Evolutionary conservation across 1,284 basidiomycete genomes (phyloP).

Genomic region (Naganishia sp.): DNA sequence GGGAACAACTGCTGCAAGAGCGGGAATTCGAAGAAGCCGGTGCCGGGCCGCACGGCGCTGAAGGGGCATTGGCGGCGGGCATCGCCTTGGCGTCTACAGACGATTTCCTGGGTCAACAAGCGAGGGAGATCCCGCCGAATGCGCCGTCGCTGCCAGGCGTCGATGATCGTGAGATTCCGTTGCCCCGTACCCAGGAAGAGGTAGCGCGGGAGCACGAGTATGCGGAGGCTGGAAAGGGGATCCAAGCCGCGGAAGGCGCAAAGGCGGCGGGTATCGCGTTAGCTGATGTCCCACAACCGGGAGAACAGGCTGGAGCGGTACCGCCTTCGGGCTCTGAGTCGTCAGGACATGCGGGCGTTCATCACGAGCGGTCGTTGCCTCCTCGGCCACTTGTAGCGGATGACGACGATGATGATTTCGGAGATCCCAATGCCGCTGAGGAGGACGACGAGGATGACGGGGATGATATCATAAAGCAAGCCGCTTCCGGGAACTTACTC

Average conservation of each 20-base stretch:
- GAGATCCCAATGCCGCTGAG: slow-evolving; percentile 36
- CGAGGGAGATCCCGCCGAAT: slow-evolving; percentile 17
- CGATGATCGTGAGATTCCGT: slow-evolving; percentile 42
- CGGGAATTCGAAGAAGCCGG: slow-evolving; percentile 40
- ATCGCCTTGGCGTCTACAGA: slow-evolving; percentile 43
- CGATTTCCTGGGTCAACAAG: slow-evolving; percentile 19
- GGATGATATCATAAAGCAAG: slow-evolving; percentile 30
- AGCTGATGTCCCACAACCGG: slow-evolving; percentile 21
- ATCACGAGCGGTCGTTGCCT: slow-evolving; percentile 26
- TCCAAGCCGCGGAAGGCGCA: slow-evolving; percentile 45
- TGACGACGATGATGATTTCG: slow-evolving; percentile 28
- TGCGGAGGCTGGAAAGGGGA: slow-evolving; percentile 41
- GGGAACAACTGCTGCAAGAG: slow-evolving; percentile 38
- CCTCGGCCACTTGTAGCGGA: slow-evolving; percentile 27
- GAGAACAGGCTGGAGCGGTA: slow-evolving; percentile 28
- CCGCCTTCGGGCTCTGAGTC: neutral
- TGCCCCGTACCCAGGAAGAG: slow-evolving; percentile 41
- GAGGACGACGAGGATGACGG: slow-evolving; percentile 42
- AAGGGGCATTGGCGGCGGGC: slow-evolving; percentile 48
- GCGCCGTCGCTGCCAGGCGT: slow-evolving; percentile 27
- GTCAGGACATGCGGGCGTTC: neutral
- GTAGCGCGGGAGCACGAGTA: slow-evolving; percentile 36
- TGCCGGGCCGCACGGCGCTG: slow-evolving; percentile 39
- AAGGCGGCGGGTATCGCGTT: slow-evolving; percentile 49
- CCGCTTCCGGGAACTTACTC: neutral